Percentiles rank a stretch among this genome's conserved stretches.
These are phyloP conservation scores for Nicotiana obtusifolia DNA, from an alignment of 257 asterid genomes.

Conservation along the genomic window DNA sequence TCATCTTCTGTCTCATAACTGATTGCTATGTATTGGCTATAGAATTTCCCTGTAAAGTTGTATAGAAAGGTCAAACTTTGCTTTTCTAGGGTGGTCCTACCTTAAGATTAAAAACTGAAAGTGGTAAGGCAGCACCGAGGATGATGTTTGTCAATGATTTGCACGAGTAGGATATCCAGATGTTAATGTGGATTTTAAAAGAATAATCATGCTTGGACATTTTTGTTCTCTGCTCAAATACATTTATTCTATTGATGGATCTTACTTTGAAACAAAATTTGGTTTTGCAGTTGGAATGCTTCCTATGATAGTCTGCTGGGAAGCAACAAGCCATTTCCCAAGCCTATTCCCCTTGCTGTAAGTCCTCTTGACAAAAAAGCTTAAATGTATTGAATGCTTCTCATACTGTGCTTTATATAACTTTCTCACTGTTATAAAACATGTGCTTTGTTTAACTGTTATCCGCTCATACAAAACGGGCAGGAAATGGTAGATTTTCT, in stretches of 20 bases:
- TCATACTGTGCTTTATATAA: background rate
- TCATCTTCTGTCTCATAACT: background rate
- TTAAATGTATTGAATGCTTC: background rate
- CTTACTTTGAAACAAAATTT: slow-evolving; percentile 28
- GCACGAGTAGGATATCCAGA: background rate
- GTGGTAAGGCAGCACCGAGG: background rate
- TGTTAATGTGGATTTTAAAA: background rate
- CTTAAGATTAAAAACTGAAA: background rate
- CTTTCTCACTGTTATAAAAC: background rate
- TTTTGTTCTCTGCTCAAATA: background rate
- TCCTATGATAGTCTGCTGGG: slow-evolving; percentile 79
- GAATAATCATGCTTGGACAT: background rate
- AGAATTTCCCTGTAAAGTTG: background rate
- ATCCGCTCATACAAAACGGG: slow-evolving; percentile 6
- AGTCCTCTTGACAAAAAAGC: slow-evolving; percentile 22
- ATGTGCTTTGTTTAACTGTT: background rate
- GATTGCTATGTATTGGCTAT: background rate
- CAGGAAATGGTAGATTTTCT: slow-evolving; percentile 89
- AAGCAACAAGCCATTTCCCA: slow-evolving; percentile 65
- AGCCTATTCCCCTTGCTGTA: slow-evolving; percentile 77
- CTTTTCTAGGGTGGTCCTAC: background rate
- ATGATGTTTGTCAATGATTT: background rate
- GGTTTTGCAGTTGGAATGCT: slow-evolving; percentile 78
- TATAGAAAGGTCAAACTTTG: background rate
- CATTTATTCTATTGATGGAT: slow-evolving; percentile 25